Base-by-base conservation (phyloP, 768 basidiomycete species). In the Chalciporus piperatus region DNA sequence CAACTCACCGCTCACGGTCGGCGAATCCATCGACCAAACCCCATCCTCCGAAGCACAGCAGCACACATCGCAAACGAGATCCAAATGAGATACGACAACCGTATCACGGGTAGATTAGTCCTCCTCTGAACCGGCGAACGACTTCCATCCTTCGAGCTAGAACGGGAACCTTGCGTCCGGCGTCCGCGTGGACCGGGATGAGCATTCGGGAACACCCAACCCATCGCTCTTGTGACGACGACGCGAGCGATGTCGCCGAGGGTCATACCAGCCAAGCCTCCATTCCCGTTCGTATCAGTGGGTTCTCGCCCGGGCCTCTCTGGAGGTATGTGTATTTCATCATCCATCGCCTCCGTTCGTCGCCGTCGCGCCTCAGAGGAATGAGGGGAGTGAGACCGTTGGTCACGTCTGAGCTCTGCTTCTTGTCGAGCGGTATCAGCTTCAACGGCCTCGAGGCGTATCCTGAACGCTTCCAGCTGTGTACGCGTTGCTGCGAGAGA, bases 21-120 rank as follows among this genome's bases (percentile, higher is more conserved):
- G 37, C 61, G 57, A 25, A 55, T 20, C 58, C 63, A 68, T 35
- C 55, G 51, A 6, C 61, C 68, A 33, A 67, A 52, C 2, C 58
- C 58, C 27, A 62, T 45, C 40, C 55, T 64, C 28, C 68, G 61
- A 38, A 68, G 50, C 28, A 70, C 43, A 28, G 56, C 57, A 22
- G 58, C 57, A 44, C 67, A 68, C 17, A 68, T 37, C 19, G 62
- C 58, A 23, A 68, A 62, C 19, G 67, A 70, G 40, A 70, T 43
- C 32, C 62, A 13, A 20, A 68, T 35, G 17, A 70, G 39, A 47
- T 59, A 68, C 6, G 67, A 60, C 43, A 60, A 30, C 25, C 53
- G 64, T 17, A 39, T 47, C 12, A 57, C 16, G 3, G 43, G 39
- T 13, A 56, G 45, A 16, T 33, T 27, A 17, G 38, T 45, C 28